These are phyloP conservation scores for Clitopilus hobsonii DNA, from an alignment of 768 basidiomycete species.

Conservation along the genomic window DNA sequence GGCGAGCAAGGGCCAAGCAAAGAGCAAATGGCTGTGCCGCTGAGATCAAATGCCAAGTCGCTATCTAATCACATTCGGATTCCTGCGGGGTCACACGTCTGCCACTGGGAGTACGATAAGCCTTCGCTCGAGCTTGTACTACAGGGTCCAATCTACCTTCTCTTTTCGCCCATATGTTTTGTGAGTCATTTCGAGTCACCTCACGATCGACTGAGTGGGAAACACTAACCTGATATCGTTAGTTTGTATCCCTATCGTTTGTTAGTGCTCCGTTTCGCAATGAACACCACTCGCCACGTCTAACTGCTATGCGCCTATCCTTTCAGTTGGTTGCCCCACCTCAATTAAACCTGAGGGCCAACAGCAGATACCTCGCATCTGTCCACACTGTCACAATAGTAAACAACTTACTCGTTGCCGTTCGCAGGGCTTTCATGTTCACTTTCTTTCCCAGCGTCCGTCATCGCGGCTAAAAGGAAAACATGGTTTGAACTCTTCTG, in stretches of 20 bases:
- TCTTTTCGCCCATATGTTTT: constrained; percentile 16
- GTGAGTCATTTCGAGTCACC: constrained; percentile 14
- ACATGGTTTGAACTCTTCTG: constrained; percentile 78
- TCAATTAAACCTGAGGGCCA: constrained; percentile 52
- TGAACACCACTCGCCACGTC: not conserved
- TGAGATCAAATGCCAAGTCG: constrained; percentile 1
- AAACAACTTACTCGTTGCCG: constrained; percentile 10
- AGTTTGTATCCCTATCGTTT: constrained; percentile 52
- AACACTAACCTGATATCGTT: not conserved
- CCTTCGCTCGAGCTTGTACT: too few relatives aligned
- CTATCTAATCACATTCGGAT: constrained; percentile 2
- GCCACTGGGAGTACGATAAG: too few relatives aligned
- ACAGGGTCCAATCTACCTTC: not conserved
- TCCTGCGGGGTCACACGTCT: not conserved
- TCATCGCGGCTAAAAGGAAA: constrained; percentile 58
- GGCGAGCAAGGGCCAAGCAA: not conserved
- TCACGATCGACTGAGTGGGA: not conserved
- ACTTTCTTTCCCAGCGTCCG: constrained; percentile 38
- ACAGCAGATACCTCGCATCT: constrained; percentile 44
- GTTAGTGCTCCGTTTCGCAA: constrained; percentile 25
- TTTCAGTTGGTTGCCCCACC: constrained; percentile 62
- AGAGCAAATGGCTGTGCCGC: not conserved
- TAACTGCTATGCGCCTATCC: constrained; percentile 9
- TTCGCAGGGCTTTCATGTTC: not conserved
- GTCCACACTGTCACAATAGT: constrained; percentile 75